These are phyloP conservation scores for Bacterosira constricta DNA, from an alignment of 108 stramenopile genomes.

Conservation along the genomic window DNA sequence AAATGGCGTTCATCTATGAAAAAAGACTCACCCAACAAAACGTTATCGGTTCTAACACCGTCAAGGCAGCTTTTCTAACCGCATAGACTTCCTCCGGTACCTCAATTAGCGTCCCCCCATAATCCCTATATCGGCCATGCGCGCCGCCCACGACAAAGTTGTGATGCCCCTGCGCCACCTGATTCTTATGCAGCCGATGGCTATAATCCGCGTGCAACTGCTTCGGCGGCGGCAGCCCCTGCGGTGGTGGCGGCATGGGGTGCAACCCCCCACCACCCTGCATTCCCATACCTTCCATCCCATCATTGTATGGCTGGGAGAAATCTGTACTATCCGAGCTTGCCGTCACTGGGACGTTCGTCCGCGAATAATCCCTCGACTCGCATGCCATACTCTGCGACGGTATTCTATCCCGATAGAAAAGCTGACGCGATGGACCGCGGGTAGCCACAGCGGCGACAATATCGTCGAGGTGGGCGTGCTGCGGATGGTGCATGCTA, in stretches of 20 bases:
- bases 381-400: neutral
- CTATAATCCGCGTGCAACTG: conserved; percentile 33
- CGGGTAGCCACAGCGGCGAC: conserved; percentile 15
- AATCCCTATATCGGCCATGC: conserved; percentile 41
- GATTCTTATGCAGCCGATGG: conserved; percentile 22
- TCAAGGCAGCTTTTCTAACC: conserved; percentile 79
- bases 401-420: conserved; percentile 32
- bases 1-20: neutral
- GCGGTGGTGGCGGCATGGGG: no score
- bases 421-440: conserved; percentile 34
- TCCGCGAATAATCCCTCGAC: conserved; percentile 20
- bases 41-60: conserved; percentile 80
- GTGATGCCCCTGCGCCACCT: conserved; percentile 28
- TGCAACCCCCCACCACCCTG: neutral
- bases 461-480: neutral
- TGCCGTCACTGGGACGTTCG: conserved; percentile 1
- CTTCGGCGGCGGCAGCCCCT: conserved; percentile 7
- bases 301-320: neutral
- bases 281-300: neutral
- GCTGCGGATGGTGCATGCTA: conserved; percentile 35
- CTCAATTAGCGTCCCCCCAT: conserved; percentile 56
- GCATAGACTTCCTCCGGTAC: conserved; percentile 81
- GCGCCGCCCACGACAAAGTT: conserved; percentile 33
- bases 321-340: conserved; percentile 26
- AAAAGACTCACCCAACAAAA: conserved; percentile 79